Evolutionary conservation across 129 eudicot species (phyloP).

Genomic region (Smallanthus sonchifolius): DNA sequence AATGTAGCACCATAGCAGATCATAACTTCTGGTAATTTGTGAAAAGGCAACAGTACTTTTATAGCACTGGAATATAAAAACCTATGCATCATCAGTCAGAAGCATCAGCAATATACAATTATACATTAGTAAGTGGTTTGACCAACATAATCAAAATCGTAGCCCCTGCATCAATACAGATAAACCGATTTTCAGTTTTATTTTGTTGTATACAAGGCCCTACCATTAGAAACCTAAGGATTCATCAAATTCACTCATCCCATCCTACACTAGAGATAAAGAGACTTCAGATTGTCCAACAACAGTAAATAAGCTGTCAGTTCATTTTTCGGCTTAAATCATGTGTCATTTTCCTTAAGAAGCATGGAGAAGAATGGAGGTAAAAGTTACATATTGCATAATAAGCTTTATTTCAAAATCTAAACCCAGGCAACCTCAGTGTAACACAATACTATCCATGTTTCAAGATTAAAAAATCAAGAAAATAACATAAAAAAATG

Average conservation of each 20-base stretch:
- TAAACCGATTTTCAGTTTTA: neutral
- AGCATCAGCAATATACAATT: neutral
- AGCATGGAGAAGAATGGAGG: conserved; percentile 4
- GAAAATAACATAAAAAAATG: neutral
- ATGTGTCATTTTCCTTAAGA: neutral
- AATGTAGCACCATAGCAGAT: conserved; percentile 1
- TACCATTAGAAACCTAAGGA: neutral
- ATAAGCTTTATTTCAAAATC: neutral
- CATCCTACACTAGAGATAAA: neutral
- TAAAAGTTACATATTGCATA: neutral
- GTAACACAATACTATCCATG: neutral
- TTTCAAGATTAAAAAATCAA: neutral
- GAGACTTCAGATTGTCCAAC: neutral
- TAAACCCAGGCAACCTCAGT: conserved; percentile 1
- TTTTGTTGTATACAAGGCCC: neutral
- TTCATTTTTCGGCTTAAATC: neutral
- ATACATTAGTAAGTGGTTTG: neutral
- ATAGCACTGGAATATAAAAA: neutral
- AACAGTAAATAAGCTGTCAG: neutral
- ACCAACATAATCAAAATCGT: conserved; percentile 6
- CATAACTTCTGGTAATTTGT: neutral
- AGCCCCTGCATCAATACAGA: neutral
- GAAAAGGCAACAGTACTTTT: neutral
- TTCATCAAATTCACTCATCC: neutral
- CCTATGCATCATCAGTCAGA: neutral